These are phyloP conservation scores for Heterobasidion parviporum DNA, from an alignment of 1,284 basidiomycete species.

Conservation along the genomic window DNA sequence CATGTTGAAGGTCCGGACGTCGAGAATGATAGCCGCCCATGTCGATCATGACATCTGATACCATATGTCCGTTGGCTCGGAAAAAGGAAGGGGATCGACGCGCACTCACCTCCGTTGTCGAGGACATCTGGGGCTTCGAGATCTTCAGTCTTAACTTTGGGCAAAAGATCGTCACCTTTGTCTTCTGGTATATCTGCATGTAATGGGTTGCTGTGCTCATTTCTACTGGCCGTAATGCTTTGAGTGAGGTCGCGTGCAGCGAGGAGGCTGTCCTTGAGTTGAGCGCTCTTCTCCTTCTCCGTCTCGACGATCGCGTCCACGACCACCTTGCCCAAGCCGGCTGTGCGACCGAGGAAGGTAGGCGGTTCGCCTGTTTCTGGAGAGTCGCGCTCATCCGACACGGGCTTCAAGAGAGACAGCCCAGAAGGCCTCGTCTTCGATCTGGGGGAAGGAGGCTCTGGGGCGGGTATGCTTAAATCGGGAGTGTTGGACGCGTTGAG, in stretches of 20 bases:
- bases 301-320: conserved; percentile 20
- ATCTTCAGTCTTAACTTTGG: conserved; percentile 32
- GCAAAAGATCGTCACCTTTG: conserved; percentile 46
- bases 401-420: neutral
- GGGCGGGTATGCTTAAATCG: neutral
- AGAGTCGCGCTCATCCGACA: neutral
- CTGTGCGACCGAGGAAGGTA: conserved; percentile 16
- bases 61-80: conserved; percentile 2
- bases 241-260: conserved; percentile 17
- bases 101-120: conserved; percentile 55
- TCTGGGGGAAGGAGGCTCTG: neutral
- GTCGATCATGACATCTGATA: conserved; percentile 55
- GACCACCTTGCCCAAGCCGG: conserved; percentile 22
- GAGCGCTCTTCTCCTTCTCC: conserved; percentile 19
- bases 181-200: conserved; percentile 2
- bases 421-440: neutral
- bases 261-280: conserved; percentile 17
- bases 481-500: conserved; percentile 35
- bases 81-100: conserved; percentile 1
- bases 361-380: conserved; percentile 4
- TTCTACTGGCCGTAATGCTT: neutral
- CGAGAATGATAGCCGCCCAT: conserved; percentile 57
- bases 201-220: neutral
- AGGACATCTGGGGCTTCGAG: conserved; percentile 56
- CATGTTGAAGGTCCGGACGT: conserved; percentile 7